phyloP scores from a whole-genome alignment of 2,329 filamentous ascomycete genomes.

The Sporothrix protearum region DNA sequence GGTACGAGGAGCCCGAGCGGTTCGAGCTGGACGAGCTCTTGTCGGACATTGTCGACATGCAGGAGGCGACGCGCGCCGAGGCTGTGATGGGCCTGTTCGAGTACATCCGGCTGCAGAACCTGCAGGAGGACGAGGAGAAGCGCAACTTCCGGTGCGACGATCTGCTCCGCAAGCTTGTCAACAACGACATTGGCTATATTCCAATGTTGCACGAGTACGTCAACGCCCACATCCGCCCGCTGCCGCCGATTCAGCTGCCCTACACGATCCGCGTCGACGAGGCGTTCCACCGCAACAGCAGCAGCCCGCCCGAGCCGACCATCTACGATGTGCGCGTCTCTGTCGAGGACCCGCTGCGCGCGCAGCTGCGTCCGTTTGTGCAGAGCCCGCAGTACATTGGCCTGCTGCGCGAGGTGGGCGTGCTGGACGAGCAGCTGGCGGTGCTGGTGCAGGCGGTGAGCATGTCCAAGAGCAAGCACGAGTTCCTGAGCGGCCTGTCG shows the following conservation, averaged over 20 bases:
- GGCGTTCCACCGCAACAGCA: conserved; percentile 64
- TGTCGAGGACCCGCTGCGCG: conserved; percentile 76
- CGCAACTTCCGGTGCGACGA: conserved; percentile 89
- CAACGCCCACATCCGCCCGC: conserved; percentile 69
- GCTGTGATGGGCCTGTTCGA: conserved; percentile 93
- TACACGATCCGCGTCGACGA: conserved; percentile 95
- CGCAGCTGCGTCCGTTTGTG: conserved; percentile 61
- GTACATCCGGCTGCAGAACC: conserved; percentile 78
- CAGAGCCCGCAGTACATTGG: conserved; percentile 66
- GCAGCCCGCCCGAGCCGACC: conserved; percentile 73
- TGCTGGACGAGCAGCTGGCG: conserved; percentile 80
- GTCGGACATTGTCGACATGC: conserved; percentile 78
- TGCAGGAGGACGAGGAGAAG: conserved; percentile 95
- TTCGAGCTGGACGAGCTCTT: conserved; percentile 75
- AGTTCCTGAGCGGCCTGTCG: conserved; percentile 75
- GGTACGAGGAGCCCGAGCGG: conserved; percentile 82
- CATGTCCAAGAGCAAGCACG: conserved; percentile 83
- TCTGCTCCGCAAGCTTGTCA: conserved; percentile 70
- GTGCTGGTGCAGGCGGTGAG: conserved; percentile 77
- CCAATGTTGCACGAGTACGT: conserved; percentile 80
- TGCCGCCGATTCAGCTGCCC: conserved; percentile 76
- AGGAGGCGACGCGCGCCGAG: conserved; percentile 81
- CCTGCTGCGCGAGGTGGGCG: conserved; percentile 71
- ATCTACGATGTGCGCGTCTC: conserved; percentile 86
- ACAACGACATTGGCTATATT: conserved; percentile 74